These are phyloP conservation scores for Lichenothelia convexa DNA, from an alignment of 495 filamentous ascomycete genomes.

Conservation along the genomic window DNA sequence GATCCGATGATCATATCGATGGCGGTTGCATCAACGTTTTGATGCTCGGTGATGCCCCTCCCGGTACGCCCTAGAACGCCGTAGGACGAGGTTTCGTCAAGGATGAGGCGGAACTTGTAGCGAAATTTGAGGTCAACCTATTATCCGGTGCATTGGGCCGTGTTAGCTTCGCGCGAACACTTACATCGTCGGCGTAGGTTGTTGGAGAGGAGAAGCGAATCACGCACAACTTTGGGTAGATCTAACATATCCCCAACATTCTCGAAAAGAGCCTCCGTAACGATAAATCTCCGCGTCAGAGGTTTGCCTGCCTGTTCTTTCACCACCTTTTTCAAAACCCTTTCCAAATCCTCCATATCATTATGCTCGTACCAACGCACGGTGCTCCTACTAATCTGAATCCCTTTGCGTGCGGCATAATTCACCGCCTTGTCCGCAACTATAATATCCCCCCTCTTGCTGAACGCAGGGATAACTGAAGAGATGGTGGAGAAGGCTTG, in stretches of 20 bases:
- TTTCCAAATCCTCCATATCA: constrained; percentile 82
- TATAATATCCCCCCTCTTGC: constrained; percentile 93
- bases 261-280: constrained; percentile 92
- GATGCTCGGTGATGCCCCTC: constrained; percentile 80
- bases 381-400: constrained; percentile 80
- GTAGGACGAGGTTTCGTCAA: constrained; percentile 95
- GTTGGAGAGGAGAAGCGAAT: not conserved
- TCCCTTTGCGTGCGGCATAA: constrained; percentile 81
- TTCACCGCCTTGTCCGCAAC: constrained; percentile 93
- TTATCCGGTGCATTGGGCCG: too few species aligned
- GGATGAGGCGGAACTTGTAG: constrained; percentile 93
- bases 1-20: constrained; percentile 96
- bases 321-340: constrained; percentile 64
- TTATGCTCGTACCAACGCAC: constrained; percentile 93
- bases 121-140: constrained; percentile 77
- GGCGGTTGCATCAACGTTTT: constrained; percentile 77
- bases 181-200: not conserved
- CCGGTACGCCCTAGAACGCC: constrained; percentile 83
- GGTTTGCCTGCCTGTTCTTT: constrained; percentile 79
- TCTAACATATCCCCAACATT: constrained; percentile 71
- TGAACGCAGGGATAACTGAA: constrained; percentile 87
- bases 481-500: constrained; percentile 92
- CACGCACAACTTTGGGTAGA: constrained; percentile 63
- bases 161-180: not conserved
- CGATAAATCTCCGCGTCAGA: constrained; percentile 82